Conservation (phyloP, 495 filamentous ascomycete genomes). For the Neurospora tetrasperma region DNA sequence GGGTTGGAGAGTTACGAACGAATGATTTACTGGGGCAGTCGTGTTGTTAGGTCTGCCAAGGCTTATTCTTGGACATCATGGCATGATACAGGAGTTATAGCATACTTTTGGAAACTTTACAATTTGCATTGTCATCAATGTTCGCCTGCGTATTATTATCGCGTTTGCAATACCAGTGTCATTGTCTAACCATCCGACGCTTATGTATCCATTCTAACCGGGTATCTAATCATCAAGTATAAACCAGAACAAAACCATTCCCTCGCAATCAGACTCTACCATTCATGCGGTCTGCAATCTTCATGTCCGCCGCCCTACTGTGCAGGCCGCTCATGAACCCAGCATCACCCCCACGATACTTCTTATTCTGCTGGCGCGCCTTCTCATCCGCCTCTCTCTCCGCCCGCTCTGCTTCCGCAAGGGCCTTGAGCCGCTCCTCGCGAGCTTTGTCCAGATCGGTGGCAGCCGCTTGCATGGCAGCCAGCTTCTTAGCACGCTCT, state of each 20-base stretch:
- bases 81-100: neutral
- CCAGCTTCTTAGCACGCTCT: conserved; percentile 59
- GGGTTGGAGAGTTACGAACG: neutral
- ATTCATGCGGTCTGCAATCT: conserved; percentile 30
- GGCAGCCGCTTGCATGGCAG: conserved; percentile 84
- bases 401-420: conserved; percentile 53
- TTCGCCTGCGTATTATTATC: neutral
- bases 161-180: neutral
- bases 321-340: conserved; percentile 51
- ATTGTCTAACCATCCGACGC: neutral
- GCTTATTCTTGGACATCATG: neutral
- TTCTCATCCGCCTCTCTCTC: conserved; percentile 55
- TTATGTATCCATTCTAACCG: neutral
- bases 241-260: neutral
- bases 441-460: conserved; percentile 65
- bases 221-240: neutral
- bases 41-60: neutral
- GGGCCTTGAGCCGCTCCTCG: conserved; percentile 55
- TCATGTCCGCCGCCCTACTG: conserved; percentile 47
- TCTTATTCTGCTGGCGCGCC: conserved; percentile 44
- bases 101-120: neutral
- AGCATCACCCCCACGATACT: conserved; percentile 47
- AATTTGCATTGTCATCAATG: neutral
- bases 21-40: neutral
- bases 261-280: neutral